Evolutionary conservation across 345 rosid species (phyloP), one percentile per base, ranked within the genome.

Genomic region (Pistacia vera): DNA sequence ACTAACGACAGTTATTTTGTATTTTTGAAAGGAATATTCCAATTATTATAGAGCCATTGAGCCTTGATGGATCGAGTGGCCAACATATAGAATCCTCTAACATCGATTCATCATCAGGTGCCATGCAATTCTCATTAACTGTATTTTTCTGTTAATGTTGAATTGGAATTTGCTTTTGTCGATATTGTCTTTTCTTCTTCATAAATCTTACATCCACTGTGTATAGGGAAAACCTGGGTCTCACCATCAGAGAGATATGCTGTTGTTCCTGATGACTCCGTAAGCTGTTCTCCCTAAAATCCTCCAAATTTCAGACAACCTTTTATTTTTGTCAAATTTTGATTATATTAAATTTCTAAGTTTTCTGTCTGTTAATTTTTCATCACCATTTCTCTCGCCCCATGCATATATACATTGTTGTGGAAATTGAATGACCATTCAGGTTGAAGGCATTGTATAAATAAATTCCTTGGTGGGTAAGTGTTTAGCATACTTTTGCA

Each of bases 211-310:
- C 35, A 62, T 71, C 64, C 35, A 46, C 8, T 20, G 18, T 83
- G 69, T 49, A 75, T 90, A 93, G 97, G 98, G 63, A 93, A 91
- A 87, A 81, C 80, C 80, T 93, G 97, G 98, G 88, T 96, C 60
- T 88, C 97, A 14, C 97, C 89, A 46, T 76, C 94, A 2, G 98
- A 90, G 84, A 86, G 97, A 92, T 96, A 96, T 84, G 97, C 98
- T 0, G 88, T 93, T 79, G 99, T 92, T 84, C 98, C 98, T 30
- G 88, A 85, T 70, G 97, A 96, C 88, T 83, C 85, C 12, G 99
- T 92, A 77, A 89, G 97, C 79, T 55, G 3, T 18, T 55, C 61
- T 67, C 69, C 46, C 36, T 4, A 18, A 44, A 2, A 25, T 25
- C 25, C 25, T 0, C 25, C 25, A 25, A 25, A 25, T 25, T 25